A percentile compares a stretch with the other conserved stretches of the same genome.
These are phyloP conservation scores for Phytophthora colocasiae DNA, from an alignment of 352 stramenopile genomes.

Conservation along the genomic window DNA sequence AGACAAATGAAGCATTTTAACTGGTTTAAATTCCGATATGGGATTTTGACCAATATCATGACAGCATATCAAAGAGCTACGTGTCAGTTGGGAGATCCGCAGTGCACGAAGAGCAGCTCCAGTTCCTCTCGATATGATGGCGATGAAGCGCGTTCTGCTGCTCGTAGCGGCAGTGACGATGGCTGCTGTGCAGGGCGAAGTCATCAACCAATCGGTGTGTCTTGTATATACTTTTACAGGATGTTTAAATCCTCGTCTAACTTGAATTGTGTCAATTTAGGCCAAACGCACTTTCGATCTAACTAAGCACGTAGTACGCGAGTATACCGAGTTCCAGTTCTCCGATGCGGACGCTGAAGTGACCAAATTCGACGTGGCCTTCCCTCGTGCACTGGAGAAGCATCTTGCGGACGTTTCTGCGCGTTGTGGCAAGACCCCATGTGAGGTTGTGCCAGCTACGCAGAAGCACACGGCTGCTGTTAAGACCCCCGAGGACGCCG, in stretches of 20 bases:
- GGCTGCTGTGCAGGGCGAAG: constrained; percentile 42
- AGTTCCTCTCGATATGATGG: constrained; percentile 26
- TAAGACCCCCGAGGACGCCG: constrained; percentile 40
- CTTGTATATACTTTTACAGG: background rate
- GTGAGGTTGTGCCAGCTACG: constrained; percentile 64
- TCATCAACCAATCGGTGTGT: constrained; percentile 82
- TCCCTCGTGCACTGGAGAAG: constrained; percentile 60
- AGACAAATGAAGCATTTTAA: background rate
- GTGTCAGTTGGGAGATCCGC: constrained; percentile 29
- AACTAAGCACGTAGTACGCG: constrained; percentile 84
- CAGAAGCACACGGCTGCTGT: constrained; percentile 34
- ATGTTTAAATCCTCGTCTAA: constrained; percentile 1
- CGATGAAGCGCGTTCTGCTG: constrained; percentile 43
- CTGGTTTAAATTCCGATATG: constrained; percentile 13
- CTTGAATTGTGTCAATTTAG: constrained; percentile 28
- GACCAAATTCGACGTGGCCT: constrained; percentile 67
- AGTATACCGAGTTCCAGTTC: constrained; percentile 80
- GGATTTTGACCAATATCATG: constrained; percentile 23
- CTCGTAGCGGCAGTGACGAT: constrained; percentile 43
- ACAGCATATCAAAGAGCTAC: constrained; percentile 27
- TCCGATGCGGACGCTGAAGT: constrained; percentile 62
- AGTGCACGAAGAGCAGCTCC: constrained; percentile 9
- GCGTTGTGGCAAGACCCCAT: constrained; percentile 78
- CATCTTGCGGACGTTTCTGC: constrained; percentile 68
- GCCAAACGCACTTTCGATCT: constrained; percentile 83